Base-by-base conservation (phyloP, 352 stramenopile genomes). In the Pythium insidiosum region DNA sequence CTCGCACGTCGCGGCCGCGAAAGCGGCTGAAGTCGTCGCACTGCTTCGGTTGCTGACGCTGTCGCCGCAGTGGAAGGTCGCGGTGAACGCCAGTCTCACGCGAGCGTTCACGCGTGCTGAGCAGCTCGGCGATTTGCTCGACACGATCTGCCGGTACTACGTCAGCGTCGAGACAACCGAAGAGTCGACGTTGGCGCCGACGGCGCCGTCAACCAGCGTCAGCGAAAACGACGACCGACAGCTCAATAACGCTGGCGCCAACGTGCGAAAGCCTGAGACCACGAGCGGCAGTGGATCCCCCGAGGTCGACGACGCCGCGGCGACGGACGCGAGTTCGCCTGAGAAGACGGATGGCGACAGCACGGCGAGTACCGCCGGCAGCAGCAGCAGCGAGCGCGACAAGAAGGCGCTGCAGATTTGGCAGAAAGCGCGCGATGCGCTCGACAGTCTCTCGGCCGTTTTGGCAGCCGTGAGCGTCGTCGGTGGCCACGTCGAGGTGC, bases 1-100 rank as follows among this genome's bases (percentile, higher is more conserved):
- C 30, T 52, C 56, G 1, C 78, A 88, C 38, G 31, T 83, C 23
- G 69, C 64, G 18, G 44, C 71, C 1, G 66, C 68, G 0, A 88
- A 88, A 33, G 52, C 70, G 11, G 75, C 77, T 11, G 81, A 91
- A 34, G 68, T 68, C 24, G 55, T 91, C 1, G 51, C 51, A 24
- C 53, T 94, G 6, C 47, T 94, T 20, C 70, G 81, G 2, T 91
- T 88, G 50, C 56, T 94, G 6, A 88, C 69, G 1, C 50, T 90
- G 13, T 89, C 73, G 45, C 78, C 81, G 6, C 68, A 68, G 9
- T 94, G 81, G 81, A 86, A 81, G 53, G 56, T 86, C 5, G 78
- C 81, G 0, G 72, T 91, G 16, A 89, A 89, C 24, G 70, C 74
- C 1, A 74, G 61, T 4, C 43, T 94, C 15, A 61, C 39, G 13